Evolutionary conservation across 257 asterid genomes (phyloP).

Genomic region (Przewalskia tangutica): DNA sequence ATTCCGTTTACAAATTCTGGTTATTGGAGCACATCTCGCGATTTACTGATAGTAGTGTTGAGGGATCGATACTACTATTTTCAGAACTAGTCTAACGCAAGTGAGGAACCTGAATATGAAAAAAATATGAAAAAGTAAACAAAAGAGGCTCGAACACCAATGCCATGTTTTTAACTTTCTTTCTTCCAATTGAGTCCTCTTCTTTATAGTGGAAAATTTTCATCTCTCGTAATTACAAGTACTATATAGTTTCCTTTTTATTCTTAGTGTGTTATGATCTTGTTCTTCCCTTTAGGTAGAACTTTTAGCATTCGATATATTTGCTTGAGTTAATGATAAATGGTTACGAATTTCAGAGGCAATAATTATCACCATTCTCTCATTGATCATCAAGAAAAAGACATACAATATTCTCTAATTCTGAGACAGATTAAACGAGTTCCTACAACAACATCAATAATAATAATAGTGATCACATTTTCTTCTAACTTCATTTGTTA

Average conservation of each 20-base stretch:
- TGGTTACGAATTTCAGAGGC: not conserved
- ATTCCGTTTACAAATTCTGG: no score
- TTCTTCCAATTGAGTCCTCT: not conserved
- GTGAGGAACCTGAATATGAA: no score
- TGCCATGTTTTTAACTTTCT: slow-evolving; percentile 11
- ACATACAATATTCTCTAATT: not conserved
- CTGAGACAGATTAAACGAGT: not conserved
- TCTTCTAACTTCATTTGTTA: not conserved
- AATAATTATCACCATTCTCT: not conserved
- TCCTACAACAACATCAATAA: not conserved
- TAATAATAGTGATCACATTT: not conserved
- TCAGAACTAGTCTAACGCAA: no score
- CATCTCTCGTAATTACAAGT: not conserved
- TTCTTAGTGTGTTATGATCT: not conserved
- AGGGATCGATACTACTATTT: no score
- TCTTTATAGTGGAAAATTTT: not conserved
- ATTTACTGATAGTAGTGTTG: no score
- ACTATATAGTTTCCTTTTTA: not conserved
- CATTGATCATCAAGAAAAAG: not conserved
- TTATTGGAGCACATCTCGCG: no score
- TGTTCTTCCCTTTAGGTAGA: not conserved
- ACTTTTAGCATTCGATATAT: not conserved
- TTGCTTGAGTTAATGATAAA: not conserved
- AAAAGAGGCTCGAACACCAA: slow-evolving; percentile 18
- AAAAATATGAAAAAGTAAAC: not conserved